Base-by-base conservation (phyloP, 2,329 filamentous ascomycete genomes). In the Monosporascus sp. region DNA sequence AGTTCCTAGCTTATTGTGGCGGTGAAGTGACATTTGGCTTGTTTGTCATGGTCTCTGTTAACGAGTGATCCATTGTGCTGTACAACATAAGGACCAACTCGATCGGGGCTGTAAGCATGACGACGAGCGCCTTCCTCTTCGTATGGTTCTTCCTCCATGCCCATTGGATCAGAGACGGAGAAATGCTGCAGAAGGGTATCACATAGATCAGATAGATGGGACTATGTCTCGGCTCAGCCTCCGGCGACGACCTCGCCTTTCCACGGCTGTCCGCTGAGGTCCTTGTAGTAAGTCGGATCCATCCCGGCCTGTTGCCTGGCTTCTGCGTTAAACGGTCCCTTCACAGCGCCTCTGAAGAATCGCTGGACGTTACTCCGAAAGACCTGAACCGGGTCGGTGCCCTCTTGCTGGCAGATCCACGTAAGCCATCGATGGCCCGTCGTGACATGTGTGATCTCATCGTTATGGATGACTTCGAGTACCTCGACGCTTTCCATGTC, bases 371-470 rank as follows among this genome's bases (percentile, higher is more conserved):
- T 76, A 43, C 56, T 56, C 4, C 74, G 68, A 59, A 77, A 77
- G 5, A 77, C 72, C 44, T 73, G 65, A 5, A 77, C 71, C 1
- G 74, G 72, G 52, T 76, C 72, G 0, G 71, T 73, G 14, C 64
- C 68, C 60, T 77, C 74, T 46, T 76, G 69, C 31, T 69, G 63
- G 49, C 74, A 77, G 22, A 77, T 76, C 74, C 74, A 77, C 2
- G 67, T 72, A 39, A 77, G 53, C 74, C 74, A 77, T 36, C 74
- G 62, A 54, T 77, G 74, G 5, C 74, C 74, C 5, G 74, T 76
- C 0, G 74, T 77, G 20, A 77, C 74, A 56, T 77, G 74, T 0
- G 74, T 77, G 43, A 77, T 76, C 57, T 77, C 74, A 45, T 77
- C 74, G 49, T 75, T 75, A 50, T 77, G 74, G 35, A 77, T 77